Base-by-base conservation (phyloP, 2,329 filamentous ascomycete genomes). In the Diaporthe velutina region DNA sequence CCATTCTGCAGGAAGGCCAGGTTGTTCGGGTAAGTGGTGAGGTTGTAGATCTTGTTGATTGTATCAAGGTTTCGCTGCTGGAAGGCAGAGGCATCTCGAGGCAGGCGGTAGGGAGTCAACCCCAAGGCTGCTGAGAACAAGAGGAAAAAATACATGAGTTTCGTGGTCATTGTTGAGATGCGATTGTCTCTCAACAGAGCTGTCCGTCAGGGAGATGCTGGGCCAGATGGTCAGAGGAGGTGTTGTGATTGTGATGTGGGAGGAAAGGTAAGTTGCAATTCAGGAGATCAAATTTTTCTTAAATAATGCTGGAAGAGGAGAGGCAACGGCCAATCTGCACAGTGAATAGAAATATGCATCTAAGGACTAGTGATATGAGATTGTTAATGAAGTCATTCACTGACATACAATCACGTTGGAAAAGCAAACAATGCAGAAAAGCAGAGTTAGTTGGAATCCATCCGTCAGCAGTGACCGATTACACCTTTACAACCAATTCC, bases 11-110 rank as follows among this genome's bases (percentile, higher is more conserved):
- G 78, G 58, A 86, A 82, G 13, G 81, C 80, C 6, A 82, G 68
- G 71, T 85, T 83, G 64, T 83, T 82, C 10, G 84, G 84, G 75
- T 82, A 85, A 73, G 84, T 82, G 48, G 83, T 85, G 33, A 83
- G 79, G 77, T 84, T 83, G 80, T 85, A 86, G 74, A 85, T 84
- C 54, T 76, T 76, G 48, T 80, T 79, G 64, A 85, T 81, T 30
- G 83, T 85, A 55, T 80, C 77, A 75, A 83, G 78, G 75, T 85
- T 85, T 75, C 84, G 83, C 70, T 77, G 45, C 22, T 54, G 45
- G 33, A 67, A 68, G 22, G 48, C 48, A 50, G 30, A 19, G 15
- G 64, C 64, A 28, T 54, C 48, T 12, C 45, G 45, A 38, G 33
- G 45, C 48, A 68, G 48, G 33, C 40, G 30, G 5, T 54, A 68